These are phyloP conservation scores for Cladosporium sphaerospermum DNA, from an alignment of 2,329 filamentous ascomycete species.

Conservation along the genomic window DNA sequence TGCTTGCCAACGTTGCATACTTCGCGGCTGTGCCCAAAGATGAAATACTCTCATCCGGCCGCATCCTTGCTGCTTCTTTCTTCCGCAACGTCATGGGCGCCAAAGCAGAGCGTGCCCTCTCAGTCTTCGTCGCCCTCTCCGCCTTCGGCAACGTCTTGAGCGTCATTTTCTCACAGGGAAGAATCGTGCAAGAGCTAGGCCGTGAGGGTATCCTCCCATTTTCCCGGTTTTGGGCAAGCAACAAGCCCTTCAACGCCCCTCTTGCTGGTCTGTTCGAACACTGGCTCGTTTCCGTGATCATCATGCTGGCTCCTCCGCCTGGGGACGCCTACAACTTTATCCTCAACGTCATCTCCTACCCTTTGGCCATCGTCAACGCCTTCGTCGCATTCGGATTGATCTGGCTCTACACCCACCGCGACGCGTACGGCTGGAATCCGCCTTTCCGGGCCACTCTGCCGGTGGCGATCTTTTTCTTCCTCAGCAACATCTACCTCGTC, in stretches of 20 bases:
- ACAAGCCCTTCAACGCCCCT: conserved; percentile 57
- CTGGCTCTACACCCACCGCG: conserved; percentile 39
- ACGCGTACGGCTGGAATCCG: conserved; percentile 43
- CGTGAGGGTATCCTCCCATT: conserved; percentile 62
- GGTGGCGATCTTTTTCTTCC: conserved; percentile 47
- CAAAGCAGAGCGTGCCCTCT: conserved; percentile 52
- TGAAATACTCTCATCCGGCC: conserved; percentile 48
- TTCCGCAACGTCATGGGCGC: conserved; percentile 51
- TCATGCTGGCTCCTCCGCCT: conserved; percentile 61
- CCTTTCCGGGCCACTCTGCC: conserved; percentile 46
- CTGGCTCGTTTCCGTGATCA: conserved; percentile 58
- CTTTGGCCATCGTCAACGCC: conserved; percentile 51
- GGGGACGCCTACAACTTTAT: conserved; percentile 61
- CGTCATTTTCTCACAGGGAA: conserved; percentile 63
- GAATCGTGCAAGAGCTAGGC: conserved; percentile 60
- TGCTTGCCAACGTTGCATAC: conserved; percentile 58
- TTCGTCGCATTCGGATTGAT: conserved; percentile 46
- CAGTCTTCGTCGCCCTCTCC: conserved; percentile 61
- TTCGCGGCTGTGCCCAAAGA: conserved; percentile 55
- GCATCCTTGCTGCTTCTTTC: conserved; percentile 51
- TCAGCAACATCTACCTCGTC: conserved; percentile 48
- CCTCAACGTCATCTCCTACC: conserved; percentile 56
- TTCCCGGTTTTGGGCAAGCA: conserved; percentile 57
- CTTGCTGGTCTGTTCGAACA: conserved; percentile 57
- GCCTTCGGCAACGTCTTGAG: conserved; percentile 62